Percentiles rank a stretch among this genome's conserved stretches.
These are phyloP conservation scores for Colletotrichum paranaense DNA, from an alignment of 2,329 filamentous ascomycete species.

Conservation along the genomic window DNA sequence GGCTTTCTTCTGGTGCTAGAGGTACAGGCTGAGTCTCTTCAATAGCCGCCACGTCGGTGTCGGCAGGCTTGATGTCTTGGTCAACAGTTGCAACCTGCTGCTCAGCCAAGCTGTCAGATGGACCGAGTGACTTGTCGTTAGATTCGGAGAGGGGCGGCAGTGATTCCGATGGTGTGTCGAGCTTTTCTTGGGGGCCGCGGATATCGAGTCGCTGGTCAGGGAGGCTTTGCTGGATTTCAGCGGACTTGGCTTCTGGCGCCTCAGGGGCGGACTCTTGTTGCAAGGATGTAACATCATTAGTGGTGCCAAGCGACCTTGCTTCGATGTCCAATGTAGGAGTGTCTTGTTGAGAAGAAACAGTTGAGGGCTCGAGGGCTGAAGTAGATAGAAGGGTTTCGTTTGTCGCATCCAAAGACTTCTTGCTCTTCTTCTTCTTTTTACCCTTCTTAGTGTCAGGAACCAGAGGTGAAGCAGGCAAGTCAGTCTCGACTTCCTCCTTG, in stretches of 20 bases:
- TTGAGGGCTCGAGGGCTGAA: background rate
- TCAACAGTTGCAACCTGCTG: background rate
- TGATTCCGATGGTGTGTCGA: background rate
- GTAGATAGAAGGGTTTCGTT: background rate
- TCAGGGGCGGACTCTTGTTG: background rate
- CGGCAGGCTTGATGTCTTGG: background rate
- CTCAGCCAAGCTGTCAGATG: background rate
- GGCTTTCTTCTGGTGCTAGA: background rate
- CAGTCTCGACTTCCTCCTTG: background rate
- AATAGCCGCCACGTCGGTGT: background rate
- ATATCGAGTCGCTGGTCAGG: background rate
- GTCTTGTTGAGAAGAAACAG: background rate
- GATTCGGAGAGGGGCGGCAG: background rate
- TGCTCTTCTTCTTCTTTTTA: constrained; percentile 48
- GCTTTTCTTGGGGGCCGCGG: background rate
- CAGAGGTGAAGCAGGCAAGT: background rate
- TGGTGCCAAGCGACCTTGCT: background rate
- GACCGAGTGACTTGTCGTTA: background rate
- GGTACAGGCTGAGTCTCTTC: background rate
- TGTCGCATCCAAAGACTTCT: constrained; percentile 12
- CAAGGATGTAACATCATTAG: background rate
- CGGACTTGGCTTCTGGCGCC: background rate
- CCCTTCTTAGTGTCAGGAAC: constrained; percentile 40
- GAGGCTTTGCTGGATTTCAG: background rate
- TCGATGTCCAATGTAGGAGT: background rate